Evolutionary conservation across 1,284 basidiomycete species (phyloP), one percentile per base, ranked within the genome.

Genomic region (Xerocomus nothofagi): DNA sequence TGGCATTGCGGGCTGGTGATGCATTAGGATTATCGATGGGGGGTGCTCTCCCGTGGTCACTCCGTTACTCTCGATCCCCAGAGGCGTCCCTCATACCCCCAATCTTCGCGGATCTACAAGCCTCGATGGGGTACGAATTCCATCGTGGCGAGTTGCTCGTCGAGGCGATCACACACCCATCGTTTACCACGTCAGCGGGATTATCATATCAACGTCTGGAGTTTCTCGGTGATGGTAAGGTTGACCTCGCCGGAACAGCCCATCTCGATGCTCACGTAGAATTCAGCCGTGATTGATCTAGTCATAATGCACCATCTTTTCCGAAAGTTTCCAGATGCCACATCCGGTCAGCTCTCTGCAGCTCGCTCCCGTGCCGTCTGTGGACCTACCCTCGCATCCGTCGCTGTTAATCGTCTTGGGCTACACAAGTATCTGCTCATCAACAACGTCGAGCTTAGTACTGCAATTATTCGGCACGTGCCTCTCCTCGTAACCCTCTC

Each of bases 141-240:
- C 75, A 77, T 50, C 74, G 80, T 31, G 77, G 78, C 7, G 70
- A 75, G 39, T 66, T 93, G 10, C 68, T 93, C 15, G 61, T 84
- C 8, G 87, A 92, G 67, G 90, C 90, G 6, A 69, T 91, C 27
- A 91, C 88, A 0, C 91, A 94, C 62, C 86, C 90, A 0, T 90
- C 88, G 0, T 88, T 88, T 60, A 73, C 73, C 12, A 61, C 72
- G 21, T 73, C 72, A 1, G 76, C 77, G 4, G 77, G 75, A 9
- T 71, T 79, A 7, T 88, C 88, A 2, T 93, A 93, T 65, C 86
- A 94, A 56, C 78, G 91, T 10, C 73, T 93, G 10, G 91, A 94
- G 58, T 93, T 91, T 60, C 75, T 94, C 1, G 91, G 91, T 32
- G 91, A 93, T 64, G 88, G 89, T 91, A 59, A 68, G 81, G 27